A percentile compares a stretch with the other conserved stretches of the same genome.
phyloP scores from a whole-genome alignment of 1,284 basidiomycete genomes.

The Lignosus rhinocerotis region DNA sequence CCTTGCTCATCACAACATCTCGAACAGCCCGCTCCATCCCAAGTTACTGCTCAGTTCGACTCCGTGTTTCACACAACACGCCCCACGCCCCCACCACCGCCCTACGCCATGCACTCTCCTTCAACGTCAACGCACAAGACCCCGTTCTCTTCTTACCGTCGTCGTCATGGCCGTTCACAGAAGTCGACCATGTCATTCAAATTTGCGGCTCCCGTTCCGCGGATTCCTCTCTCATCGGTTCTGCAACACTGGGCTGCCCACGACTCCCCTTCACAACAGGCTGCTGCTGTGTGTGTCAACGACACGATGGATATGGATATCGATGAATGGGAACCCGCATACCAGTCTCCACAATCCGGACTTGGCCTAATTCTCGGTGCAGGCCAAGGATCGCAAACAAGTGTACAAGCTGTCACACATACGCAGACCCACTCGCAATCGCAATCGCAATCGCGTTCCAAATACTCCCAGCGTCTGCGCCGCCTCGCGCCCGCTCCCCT shows the following conservation, averaged over 20 bases:
- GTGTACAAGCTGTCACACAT: slow-evolving; percentile 2
- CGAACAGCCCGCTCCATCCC: slow-evolving; percentile 2
- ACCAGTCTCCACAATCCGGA: slow-evolving; percentile 1
- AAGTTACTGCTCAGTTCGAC: slow-evolving; percentile 1
- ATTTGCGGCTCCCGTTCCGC: slow-evolving; percentile 17
- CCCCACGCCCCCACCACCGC: slow-evolving; percentile 11
- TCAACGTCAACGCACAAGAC: slow-evolving; percentile 9
- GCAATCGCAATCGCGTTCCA: slow-evolving; percentile 17
- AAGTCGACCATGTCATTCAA: slow-evolving; percentile 17
- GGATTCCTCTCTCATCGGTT: slow-evolving; percentile 15
- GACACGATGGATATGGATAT: slow-evolving; percentile 8
- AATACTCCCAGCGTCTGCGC: slow-evolving; percentile 23
- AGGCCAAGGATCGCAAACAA: slow-evolving; percentile 13
- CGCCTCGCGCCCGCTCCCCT: slow-evolving; percentile 23
- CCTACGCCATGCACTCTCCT: slow-evolving; percentile 17
- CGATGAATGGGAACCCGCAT: not conserved
- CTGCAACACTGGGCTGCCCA: slow-evolving; percentile 16
- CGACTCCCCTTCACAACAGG: slow-evolving; percentile 8
- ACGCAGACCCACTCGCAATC: not conserved
- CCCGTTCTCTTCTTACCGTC: slow-evolving; percentile 11
- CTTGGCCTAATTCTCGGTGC: slow-evolving; percentile 18
- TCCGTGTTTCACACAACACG: slow-evolving; percentile 7
- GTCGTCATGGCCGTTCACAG: slow-evolving; percentile 7
- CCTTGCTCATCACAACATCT: slow-evolving; percentile 11
- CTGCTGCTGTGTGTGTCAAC: not conserved